Evolutionary conservation across 78 protist genomes (phyloP), one percentile per base, ranked within the genome.

Genomic region (Chrysochromulina parva): DNA sequence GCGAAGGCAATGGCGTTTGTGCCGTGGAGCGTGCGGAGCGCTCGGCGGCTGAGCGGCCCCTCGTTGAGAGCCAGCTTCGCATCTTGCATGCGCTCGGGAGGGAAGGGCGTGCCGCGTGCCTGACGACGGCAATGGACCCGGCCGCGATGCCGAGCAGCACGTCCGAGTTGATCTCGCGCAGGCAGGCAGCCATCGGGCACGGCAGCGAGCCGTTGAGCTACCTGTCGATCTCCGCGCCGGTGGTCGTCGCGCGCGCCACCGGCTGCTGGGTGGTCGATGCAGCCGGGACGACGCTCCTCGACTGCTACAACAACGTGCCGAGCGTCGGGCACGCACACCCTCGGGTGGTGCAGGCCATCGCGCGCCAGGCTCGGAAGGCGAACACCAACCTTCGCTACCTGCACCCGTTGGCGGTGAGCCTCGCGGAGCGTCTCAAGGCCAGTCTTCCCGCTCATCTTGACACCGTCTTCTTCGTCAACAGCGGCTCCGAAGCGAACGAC

Each of bases 401-500:
- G 59, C 94, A 92, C 90, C 62, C 66, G 19, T 17, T 5, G 85
- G 0, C 92, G n/a, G 60, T 54, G 9, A 55, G 58, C 52, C 93
- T 90, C 53, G 84, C 93, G 5, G 24, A 38, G 65, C 62, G 16
- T 55, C 90, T 96, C 28, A 6, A 58, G 5, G 82, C 90, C 26
- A 94, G 91, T 38, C 13, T 94, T 55, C 96, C 96, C 20, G 86
- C 5, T n/a, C 1, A 2, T 19, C 90, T 95, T 69, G 16, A 19
- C 48, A 55, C 55, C 47, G n/a, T 59, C 74, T 93, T 86, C 74
- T 89, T 96, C 78, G 97, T 95, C 88, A 96, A 96, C 94, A 85
- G 93, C 17, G 98, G 98, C 50, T 66, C 96, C 4, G 98, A 97
- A 85, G 98, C 98, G 47, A 96, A 96, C 91, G 98, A 97, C 57